A percentile compares a stretch with the other conserved stretches of the same genome.
These are phyloP conservation scores for Talaromyces sp. DNA, from an alignment of 2,329 filamentous ascomycete genomes.

Conservation along the genomic window DNA sequence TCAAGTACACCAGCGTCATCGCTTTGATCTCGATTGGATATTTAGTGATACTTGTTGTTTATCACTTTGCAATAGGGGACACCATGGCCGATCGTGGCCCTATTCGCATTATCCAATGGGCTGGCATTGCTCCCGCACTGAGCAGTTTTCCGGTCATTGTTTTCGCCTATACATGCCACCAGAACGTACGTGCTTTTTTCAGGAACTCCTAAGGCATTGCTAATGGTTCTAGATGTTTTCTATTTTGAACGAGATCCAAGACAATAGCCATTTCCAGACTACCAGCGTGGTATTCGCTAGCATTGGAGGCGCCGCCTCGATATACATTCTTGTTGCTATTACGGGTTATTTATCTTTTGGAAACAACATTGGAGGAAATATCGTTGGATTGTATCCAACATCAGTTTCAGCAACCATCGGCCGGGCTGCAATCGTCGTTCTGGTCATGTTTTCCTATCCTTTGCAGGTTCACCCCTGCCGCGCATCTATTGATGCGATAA, in stretches of 20 bases:
- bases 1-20: slow-evolving; percentile 94
- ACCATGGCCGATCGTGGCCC: slow-evolving; percentile 66
- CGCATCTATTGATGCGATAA: slow-evolving; percentile 89
- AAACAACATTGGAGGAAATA: slow-evolving; percentile 83
- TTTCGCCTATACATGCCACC: slow-evolving; percentile 99
- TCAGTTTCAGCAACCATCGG: slow-evolving; percentile 84
- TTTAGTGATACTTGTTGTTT: slow-evolving; percentile 85
- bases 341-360: slow-evolving; percentile 96
- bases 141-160: slow-evolving; percentile 91
- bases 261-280: slow-evolving; percentile 73
- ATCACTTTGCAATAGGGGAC: slow-evolving; percentile 78
- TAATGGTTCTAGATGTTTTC: slow-evolving; percentile 76
- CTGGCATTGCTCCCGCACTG: slow-evolving; percentile 69
- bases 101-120: slow-evolving; percentile 72
- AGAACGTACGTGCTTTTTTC: slow-evolving; percentile 62
- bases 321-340: slow-evolving; percentile 88
- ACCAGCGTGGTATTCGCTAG: slow-evolving; percentile 74
- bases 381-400: slow-evolving; percentile 81
- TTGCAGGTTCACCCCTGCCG: slow-evolving; percentile 94
- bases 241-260: slow-evolving; percentile 87
- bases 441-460: slow-evolving; percentile 95
- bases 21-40: slow-evolving; percentile 92
- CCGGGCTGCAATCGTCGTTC: slow-evolving; percentile 87
- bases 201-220: slow-evolving; percentile 20
- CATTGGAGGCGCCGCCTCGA: slow-evolving; percentile 78